These are phyloP conservation scores for Wickerhamiella spandovensis DNA, from an alignment of 805 yeast genomes.

Conservation along the genomic window DNA sequence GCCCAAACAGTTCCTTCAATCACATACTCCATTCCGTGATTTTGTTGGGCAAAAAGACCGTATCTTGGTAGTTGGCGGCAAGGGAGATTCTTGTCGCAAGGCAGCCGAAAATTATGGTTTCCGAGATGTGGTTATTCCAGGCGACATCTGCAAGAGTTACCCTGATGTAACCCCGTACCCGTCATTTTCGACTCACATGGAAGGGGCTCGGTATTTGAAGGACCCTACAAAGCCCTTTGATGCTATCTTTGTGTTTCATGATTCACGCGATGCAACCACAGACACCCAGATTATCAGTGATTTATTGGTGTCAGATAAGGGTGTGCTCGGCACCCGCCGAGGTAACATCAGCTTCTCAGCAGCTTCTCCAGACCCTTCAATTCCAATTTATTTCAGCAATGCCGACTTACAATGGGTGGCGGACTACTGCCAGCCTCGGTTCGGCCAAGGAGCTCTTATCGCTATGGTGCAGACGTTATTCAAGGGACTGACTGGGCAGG, in stretches of 20 bases:
- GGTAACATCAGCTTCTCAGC: constrained; percentile 21
- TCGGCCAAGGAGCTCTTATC: constrained; percentile 92
- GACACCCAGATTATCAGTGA: constrained; percentile 85
- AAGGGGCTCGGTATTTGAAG: constrained; percentile 34
- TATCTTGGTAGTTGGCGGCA: constrained; percentile 81
- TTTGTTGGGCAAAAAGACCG: constrained; percentile 53
- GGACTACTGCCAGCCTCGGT: constrained; percentile 64
- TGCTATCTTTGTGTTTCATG: constrained; percentile 81
- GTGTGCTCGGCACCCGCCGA: constrained; percentile 67
- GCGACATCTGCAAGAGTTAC: constrained; percentile 74
- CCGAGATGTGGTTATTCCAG: constrained; percentile 65
- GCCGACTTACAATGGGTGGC: constrained; percentile 92
- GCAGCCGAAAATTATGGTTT: constrained; percentile 80
- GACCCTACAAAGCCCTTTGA: constrained; percentile 59
- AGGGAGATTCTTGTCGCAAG: constrained; percentile 68
- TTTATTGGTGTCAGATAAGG: constrained; percentile 58
- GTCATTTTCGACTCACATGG: constrained; percentile 60
- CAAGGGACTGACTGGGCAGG: constrained; percentile 73
- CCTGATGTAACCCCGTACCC: constrained; percentile 82
- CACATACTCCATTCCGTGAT: constrained; percentile 89
- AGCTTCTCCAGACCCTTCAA: constrained; percentile 60
- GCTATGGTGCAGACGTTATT: constrained; percentile 76
- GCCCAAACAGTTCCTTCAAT: constrained; percentile 75
- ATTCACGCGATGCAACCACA: constrained; percentile 69
- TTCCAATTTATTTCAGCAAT: constrained; percentile 76